Evolutionary conservation across 2,329 filamentous ascomycete genomes (phyloP), one percentile per base, ranked within the genome.

Genomic region (Geosmithia morbida): DNA sequence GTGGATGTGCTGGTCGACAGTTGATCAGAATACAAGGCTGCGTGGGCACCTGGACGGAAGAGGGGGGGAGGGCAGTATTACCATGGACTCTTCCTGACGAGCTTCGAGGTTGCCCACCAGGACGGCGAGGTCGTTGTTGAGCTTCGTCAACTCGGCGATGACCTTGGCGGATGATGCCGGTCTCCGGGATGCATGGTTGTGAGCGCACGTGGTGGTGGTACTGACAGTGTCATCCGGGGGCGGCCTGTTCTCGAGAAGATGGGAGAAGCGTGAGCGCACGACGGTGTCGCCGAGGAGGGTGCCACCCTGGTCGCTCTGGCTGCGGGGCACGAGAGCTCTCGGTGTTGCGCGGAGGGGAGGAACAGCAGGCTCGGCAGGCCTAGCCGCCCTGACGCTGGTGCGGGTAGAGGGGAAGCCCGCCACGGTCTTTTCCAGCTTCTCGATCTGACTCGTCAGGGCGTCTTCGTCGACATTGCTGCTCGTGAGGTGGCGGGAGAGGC

Each of bases 1-100:
- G 55, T 83, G 78, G 49, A 85, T 79, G 53, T 81, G 77, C 68
- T 78, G 53, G n/a, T n/a, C n/a, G n/a, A n/a, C n/a, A n/a, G n/a
- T n/a, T n/a, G n/a, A n/a, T n/a, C n/a, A n/a, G n/a, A n/a, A n/a
- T n/a, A n/a, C n/a, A n/a, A n/a, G n/a, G n/a, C n/a, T n/a, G n/a
- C n/a, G n/a, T n/a, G n/a, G n/a, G n/a, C n/a, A n/a, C n/a, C n/a
- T n/a, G n/a, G n/a, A 19, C 17, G 13, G 41, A n/a, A 19, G 8
- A n/a, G 46, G 17, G 40, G 17, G 20, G 7, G 30, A 30, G 33
- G n/a, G 13, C 2, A 56, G 66, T n/a, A n/a, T 62, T 61, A 71
- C 77, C 59, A 79, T 71, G 42, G 74, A 72, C 59, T 83, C 78
- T 57, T 81, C 74, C 51, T 74, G 73, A 40, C 78, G 68, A 40